These are phyloP conservation scores for Ceratobasidium sp. DNA, from an alignment of 1,284 basidiomycete species.

Conservation along the genomic window DNA sequence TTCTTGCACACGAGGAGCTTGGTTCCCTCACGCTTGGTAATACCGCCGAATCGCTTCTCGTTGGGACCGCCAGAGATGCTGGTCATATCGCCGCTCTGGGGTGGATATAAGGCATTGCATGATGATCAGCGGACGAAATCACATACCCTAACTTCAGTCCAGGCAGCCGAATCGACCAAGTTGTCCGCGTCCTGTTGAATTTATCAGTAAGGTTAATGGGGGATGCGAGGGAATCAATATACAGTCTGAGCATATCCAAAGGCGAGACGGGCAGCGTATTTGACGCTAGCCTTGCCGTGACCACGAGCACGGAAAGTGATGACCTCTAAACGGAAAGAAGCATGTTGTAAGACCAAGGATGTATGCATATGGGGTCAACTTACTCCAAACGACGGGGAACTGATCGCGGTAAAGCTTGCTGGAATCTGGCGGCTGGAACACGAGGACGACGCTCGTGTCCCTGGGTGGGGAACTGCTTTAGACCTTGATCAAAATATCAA, in stretches of 20 bases:
- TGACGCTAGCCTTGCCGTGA: slow-evolving; percentile 17
- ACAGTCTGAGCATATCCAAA: slow-evolving; percentile 41
- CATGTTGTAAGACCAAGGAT: background rate
- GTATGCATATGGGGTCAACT: too few relatives aligned
- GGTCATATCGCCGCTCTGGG: slow-evolving; percentile 18
- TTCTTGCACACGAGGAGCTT: slow-evolving; percentile 39
- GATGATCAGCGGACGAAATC: too few relatives aligned
- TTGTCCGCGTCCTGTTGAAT: slow-evolving; percentile 8
- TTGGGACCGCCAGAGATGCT: slow-evolving; percentile 4
- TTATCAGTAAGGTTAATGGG: too few relatives aligned
- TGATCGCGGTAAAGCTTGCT: slow-evolving; percentile 20
- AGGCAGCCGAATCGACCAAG: slow-evolving; percentile 28
- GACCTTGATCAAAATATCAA: background rate
- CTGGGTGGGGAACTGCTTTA: background rate
- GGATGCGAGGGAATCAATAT: too few relatives aligned
- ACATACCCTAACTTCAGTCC: slow-evolving; percentile 31
- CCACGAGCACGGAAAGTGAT: slow-evolving; percentile 32
- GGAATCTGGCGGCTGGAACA: background rate
- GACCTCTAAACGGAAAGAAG: background rate
- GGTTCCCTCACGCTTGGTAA: slow-evolving; percentile 7
- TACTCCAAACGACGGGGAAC: slow-evolving; percentile 35
- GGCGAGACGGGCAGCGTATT: slow-evolving; percentile 18
- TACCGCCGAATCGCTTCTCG: slow-evolving; percentile 12
- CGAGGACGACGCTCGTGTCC: slow-evolving; percentile 28
- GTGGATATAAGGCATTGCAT: background rate